Evolutionary conservation across 495 filamentous ascomycete genomes (phyloP), one percentile per base, ranked within the genome.

Genomic region (Endocarpon pusillum): DNA sequence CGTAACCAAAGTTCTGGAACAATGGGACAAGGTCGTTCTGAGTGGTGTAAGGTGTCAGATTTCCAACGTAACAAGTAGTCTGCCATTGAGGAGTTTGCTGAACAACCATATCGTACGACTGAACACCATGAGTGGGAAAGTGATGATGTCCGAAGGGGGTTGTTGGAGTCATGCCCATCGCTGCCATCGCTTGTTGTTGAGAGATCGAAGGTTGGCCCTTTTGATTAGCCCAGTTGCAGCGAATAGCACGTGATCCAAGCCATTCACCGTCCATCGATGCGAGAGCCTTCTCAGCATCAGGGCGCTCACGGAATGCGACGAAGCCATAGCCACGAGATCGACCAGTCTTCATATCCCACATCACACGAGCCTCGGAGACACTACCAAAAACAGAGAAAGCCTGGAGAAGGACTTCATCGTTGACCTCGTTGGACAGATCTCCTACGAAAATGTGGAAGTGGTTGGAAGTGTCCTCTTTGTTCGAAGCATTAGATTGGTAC

Each of bases 261-360:
- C 89, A 99, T 67, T 99, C 91, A 35, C 91, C 87, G 52, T 99
- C 89, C 89, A 96, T 99, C 32, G 85, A 81, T 55, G 73, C 91
- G 42, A 99, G 59, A 1, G 89, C 89, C 59, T 94, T 92, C 55
- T 99, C 91, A 11, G 89, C 89, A 48, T 99, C 91, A 1, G 66
- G 60, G 33, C 86, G 84, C 15, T 99, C 89, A 37, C 89, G 78
- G 71, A 94, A 99, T 27, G 89, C 91, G 39, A 99, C 89, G 45
- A 99, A 99, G 3, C 89, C 89, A 47, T 99, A 99, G 32, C 89
- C 89, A 42, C 89, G 80, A 32, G 89, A 96, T 36, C 89, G 78
- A 38, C 89, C 89, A 25, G 89, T 99, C 67, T 99, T 99, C 89
- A 99, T 99, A 51, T 99, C 89, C 89, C 89, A 99, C 89, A 99